Conservation (phyloP, 164 flowering plant genomes). For the Liriodendron chinense region DNA sequence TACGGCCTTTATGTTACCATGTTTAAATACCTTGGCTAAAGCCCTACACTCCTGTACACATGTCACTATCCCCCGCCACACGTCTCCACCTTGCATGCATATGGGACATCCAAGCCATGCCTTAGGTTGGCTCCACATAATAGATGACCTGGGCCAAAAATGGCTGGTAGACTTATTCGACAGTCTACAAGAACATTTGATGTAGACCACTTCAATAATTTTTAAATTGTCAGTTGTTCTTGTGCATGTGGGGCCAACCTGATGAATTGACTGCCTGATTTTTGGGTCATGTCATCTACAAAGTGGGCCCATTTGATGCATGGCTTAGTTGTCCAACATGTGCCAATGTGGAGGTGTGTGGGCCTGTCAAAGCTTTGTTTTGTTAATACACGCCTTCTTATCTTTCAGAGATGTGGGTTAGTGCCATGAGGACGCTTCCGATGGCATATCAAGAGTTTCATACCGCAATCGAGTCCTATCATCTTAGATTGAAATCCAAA, state of each 20-base stretch:
- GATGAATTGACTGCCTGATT: not conserved
- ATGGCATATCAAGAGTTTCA: slow-evolving; percentile 38
- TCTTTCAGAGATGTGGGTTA: slow-evolving; percentile 41
- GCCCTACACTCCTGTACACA: not conserved
- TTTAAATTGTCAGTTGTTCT: not conserved
- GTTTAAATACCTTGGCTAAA: no score
- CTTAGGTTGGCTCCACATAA: not conserved
- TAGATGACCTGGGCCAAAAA: not conserved
- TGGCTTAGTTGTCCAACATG: not conserved
- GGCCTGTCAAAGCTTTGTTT: not conserved
- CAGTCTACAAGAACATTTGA: no score
- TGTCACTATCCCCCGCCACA: no score
- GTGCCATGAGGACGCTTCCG: slow-evolving; percentile 36
- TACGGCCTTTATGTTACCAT: no score
- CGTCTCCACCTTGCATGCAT: not conserved
- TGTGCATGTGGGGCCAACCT: not conserved
- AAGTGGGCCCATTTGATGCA: not conserved
- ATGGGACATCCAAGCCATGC: not conserved
- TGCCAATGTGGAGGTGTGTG: not conserved
- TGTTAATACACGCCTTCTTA: not conserved
- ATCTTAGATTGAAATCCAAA: slow-evolving; percentile 41
- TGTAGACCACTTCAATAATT: no score
- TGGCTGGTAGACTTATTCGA: no score
- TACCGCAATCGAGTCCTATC: slow-evolving; percentile 56
- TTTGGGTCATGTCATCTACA: not conserved